Base-by-base conservation (phyloP, 305 asterid genomes). In the Rubia occidens region DNA sequence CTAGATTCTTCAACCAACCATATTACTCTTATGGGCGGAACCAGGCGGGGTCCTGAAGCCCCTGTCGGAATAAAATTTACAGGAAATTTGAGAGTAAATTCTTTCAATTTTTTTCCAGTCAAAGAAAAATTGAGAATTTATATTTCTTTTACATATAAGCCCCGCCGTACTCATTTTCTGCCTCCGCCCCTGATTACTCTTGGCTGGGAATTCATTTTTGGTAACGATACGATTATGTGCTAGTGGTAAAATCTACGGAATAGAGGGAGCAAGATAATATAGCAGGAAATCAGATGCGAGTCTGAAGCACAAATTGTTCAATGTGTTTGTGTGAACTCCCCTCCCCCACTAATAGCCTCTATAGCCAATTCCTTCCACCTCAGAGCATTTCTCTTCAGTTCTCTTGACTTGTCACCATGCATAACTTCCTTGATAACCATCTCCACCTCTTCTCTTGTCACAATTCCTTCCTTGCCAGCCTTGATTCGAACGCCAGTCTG, bases 341-440 rank as follows among this genome's bases (percentile, higher is more conserved):
- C 89, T 49, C 84, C 88, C 58, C 74, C 64, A 62, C 71, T 64
- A 3, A 79, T 82, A 5, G 91, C 92, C 77, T 84, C 87, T 40
- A 71, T 54, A 62, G 85, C 84, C 79, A 82, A 76, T 56, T 77
- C 75, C 74, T 80, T 86, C 89, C 85, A 86, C 80, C 69, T 83
- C 2, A 65, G 43, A 58, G 85, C 85, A 71, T 78, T 84, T 58
- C 61, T 72, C 61, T 67, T 82, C 0, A 86, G 15, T 72, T 76
- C 78, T 29, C 15, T 53, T 39, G 83, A 78, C 29, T 69, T 76
- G 39, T 82, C 76, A 15, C 83, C 91, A 42, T 66, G 18, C 81
- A 72, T 78, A 3, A 83, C 81, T 69, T 78, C 74, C 71, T 74
- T 72, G n/a, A 86, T 66, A 67, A 77, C 56, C 72, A 5, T 70